Base-by-base conservation (phyloP, 1,139 yeast genomes). In the Hyphopichia buzzinii region DNA sequence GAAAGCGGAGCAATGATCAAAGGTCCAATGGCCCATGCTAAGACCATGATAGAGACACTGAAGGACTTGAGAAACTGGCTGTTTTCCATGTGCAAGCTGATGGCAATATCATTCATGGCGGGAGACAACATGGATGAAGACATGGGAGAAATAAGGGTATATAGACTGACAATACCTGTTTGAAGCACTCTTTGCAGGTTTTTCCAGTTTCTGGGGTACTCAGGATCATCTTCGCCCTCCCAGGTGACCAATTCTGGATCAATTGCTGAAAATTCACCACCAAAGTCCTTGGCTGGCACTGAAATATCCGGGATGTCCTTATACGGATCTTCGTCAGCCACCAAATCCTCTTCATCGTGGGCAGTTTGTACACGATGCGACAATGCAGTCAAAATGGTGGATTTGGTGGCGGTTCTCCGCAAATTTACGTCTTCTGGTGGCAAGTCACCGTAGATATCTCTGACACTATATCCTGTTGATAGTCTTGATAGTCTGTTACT, bases 171-270 rank as follows among this genome's bases (percentile, higher is more conserved):
- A n/a, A 79, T 53, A 8, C 52, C 36, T 3, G 81, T 72, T 35
- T 73, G 72, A 14, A 57, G 38, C 47, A 69, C 54, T 48, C 80
- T 79, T 25, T 59, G 49, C 1, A 36, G 14, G 0, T 41, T 12
- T 0, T 70, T 23, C 86, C 86, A 81, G 55, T 81, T 81, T 41
- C 84, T 59, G 24, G 88, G 85, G 46, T 74, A 72, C 15, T 59
- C 59, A 0, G 83, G 81, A 49, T 81, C 87, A 39, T 77, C 72
- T 2, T 65, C 69, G 3, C 80, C 79, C 29, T 79, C 82, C 85
- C 85, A 81, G 1, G 84, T 72, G 4, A 81, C 79, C 30, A 80
- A 57, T 48, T 80, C 85, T 0, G 84, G 85, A 47, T 81, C 86
- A 5, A 75, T 50, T 3, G 61, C 62, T 17, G 59, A 52, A 44